Base-by-base conservation (phyloP, 2,329 filamentous ascomycete species). In the Teratosphaeria gauchensis region DNA sequence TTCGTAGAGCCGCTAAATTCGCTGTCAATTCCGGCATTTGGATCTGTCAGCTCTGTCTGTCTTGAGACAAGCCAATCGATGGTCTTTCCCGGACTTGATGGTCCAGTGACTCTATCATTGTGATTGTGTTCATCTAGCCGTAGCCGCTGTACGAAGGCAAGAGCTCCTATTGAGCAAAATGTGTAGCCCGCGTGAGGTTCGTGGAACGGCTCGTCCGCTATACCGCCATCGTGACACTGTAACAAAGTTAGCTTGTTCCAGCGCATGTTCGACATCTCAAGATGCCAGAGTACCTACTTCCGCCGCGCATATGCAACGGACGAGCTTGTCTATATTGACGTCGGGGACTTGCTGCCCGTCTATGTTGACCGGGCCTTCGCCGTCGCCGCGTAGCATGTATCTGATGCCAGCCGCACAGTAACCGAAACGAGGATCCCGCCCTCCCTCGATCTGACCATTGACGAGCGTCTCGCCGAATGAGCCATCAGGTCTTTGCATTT, bases 111-210 rank as follows among this genome's bases (percentile, higher is more conserved):
- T 16, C 28, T n/a, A 11, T 14, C 54, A 16, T 16, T 16, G 5
- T 57, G 30, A 12, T 30, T 65, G 53, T 32, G 31, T 14, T 58
- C 33, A 19, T 9, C 19, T 1, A 51, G 55, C 1, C 77, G 74
- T 1, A 87, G 79, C 11, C 84, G 82, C 60, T 84, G 83, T n/a
- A 96, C 78, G 55, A 96, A 83, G 1, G 84, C 82, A 4, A 97
- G 77, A 4, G 90, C 87, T 11, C 84, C 85, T 57, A 96, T 82
- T 7, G 87, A 91, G 73, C 91, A 96, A 77, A 92, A 96, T 9
- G 90, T 91, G 72, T 95, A 92, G 21, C 94, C 94, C 65, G 90
- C 88, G 69, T 96, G 91, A 35, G 90, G 87, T 75, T 96, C 92
- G 60, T 91, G 86, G 61, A 84, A 85, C 0, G 86, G 85, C 38